Percentiles rank a stretch among this genome's conserved stretches.
These are phyloP conservation scores for Vickermania ingenoplastis DNA, from an alignment of 208 protist species.

Conservation along the genomic window DNA sequence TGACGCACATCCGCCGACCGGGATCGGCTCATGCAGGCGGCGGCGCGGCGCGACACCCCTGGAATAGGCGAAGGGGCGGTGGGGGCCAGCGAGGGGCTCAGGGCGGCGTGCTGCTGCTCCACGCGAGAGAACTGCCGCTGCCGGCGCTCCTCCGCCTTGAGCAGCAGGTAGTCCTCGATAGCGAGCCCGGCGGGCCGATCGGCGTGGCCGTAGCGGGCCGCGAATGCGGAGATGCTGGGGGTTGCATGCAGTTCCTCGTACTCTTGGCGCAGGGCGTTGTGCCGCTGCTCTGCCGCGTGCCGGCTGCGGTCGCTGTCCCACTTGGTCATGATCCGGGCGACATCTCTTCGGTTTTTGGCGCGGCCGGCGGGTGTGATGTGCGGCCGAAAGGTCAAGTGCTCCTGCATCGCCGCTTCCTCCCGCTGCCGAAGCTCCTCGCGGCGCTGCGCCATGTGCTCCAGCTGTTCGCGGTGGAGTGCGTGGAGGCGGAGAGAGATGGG, in stretches of 20 bases:
- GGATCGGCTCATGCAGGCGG: not conserved
- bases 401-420: constrained; percentile 8
- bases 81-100: not conserved
- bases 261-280: constrained; percentile 22
- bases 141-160: constrained; percentile 35
- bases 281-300: constrained; percentile 14
- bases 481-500: constrained; percentile 52
- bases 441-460: constrained; percentile 17
- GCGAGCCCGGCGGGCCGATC: constrained; percentile 14
- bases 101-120: constrained; percentile 11
- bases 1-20: not conserved
- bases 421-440: constrained; percentile 11
- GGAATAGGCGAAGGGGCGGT: constrained; percentile 6
- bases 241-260: constrained; percentile 16
- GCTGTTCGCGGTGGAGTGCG: constrained; percentile 32
- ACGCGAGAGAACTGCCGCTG: constrained; percentile 37
- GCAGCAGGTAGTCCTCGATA: constrained; percentile 47
- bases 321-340: constrained; percentile 8
- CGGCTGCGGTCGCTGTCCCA: constrained; percentile 40
- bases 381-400: constrained; percentile 25
- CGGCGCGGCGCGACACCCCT: not conserved
- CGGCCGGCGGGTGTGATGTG: constrained; percentile 26
- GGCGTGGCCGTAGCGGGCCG: constrained; percentile 19
- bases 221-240: constrained; percentile 50
- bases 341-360: constrained; percentile 13